Evolutionary conservation across 2,329 filamentous ascomycete genomes (phyloP).

Genomic region (Penicillium vulpinum): DNA sequence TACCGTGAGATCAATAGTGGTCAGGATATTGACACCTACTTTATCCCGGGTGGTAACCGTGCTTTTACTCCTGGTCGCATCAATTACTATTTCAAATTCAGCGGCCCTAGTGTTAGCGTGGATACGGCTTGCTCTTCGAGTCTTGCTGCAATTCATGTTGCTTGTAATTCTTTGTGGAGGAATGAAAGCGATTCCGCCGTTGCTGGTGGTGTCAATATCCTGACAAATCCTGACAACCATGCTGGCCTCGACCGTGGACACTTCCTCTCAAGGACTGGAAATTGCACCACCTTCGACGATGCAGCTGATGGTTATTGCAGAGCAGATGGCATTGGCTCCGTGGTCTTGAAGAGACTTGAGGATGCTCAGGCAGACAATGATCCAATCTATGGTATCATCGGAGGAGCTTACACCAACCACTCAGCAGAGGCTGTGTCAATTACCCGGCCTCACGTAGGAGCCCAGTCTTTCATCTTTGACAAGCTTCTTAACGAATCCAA

Average conservation of each 20-base stretch:
- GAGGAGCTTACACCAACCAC: conserved; percentile 76
- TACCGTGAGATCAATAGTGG: conserved; percentile 74
- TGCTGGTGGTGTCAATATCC: conserved; percentile 71
- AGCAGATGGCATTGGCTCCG: conserved; percentile 71
- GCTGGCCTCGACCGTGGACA: conserved; percentile 72
- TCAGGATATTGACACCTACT: conserved; percentile 70
- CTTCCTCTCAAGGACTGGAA: conserved; percentile 73
- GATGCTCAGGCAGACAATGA: conserved; percentile 77
- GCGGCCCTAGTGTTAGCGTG: conserved; percentile 68
- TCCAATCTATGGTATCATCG: conserved; percentile 67
- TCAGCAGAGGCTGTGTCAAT: conserved; percentile 79
- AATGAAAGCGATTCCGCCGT: conserved; percentile 80
- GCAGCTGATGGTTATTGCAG: conserved; percentile 80
- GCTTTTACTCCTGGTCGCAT: conserved; percentile 42
- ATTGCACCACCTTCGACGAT: conserved; percentile 79
- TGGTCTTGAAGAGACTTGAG: conserved; percentile 76
- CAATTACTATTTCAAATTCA: conserved; percentile 72
- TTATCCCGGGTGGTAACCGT: conserved; percentile 63
- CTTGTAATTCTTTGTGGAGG: conserved; percentile 71
- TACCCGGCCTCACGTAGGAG: conserved; percentile 76
- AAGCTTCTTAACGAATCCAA: conserved; percentile 70
- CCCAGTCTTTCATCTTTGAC: conserved; percentile 70
- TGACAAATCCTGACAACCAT: conserved; percentile 81
- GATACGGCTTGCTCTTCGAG: conserved; percentile 80
- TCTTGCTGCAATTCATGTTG: conserved; percentile 68